These are phyloP conservation scores for Saccharomycopsis selenospora DNA, from an alignment of 805 yeast species.

Conservation along the genomic window DNA sequence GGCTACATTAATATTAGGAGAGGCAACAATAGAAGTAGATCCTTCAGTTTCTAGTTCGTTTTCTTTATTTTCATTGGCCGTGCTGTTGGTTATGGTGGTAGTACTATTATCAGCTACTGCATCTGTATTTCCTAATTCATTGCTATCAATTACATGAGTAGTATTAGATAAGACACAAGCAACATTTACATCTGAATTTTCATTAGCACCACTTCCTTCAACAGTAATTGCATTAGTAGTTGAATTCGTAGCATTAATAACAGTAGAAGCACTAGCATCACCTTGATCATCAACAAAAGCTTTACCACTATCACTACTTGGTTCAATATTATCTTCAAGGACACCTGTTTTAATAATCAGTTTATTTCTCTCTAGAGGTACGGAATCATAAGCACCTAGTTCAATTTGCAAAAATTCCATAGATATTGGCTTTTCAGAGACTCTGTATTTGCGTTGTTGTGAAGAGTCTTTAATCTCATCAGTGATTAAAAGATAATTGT, in stretches of 20 bases:
- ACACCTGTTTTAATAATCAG: neutral
- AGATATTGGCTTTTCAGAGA: slow-evolving; percentile 54
- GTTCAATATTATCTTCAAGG: no score
- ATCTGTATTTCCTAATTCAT: neutral
- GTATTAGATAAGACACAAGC: neutral
- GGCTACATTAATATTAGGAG: neutral
- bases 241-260: neutral
- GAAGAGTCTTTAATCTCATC: slow-evolving; percentile 42
- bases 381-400: slow-evolving; percentile 21
- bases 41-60: neutral
- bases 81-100: neutral
- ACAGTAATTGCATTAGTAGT: neutral
- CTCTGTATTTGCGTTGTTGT: slow-evolving; percentile 29
- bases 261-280: neutral
- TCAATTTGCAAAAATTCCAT: slow-evolving; percentile 51
- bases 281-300: neutral
- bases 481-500: slow-evolving; percentile 62
- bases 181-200: no score
- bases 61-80: neutral
- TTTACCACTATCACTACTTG: neutral
- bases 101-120: neutral
- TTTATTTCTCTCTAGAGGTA: neutral
- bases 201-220: no score
- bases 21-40: neutral
- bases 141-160: neutral